Conservation (phyloP, 345 rosid genomes). For the Pistacia atlantica region DNA sequence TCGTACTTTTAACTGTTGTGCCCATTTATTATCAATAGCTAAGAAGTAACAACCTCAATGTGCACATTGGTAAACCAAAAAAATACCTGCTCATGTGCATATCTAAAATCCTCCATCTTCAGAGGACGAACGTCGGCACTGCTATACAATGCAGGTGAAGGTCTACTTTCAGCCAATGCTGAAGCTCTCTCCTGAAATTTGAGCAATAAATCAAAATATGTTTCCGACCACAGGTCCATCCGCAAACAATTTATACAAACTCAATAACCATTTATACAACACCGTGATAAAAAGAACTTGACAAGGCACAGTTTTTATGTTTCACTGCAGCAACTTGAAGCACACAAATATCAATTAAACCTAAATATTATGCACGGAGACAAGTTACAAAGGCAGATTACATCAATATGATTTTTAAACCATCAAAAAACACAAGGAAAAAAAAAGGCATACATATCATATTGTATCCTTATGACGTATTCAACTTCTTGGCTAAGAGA, state of each 20-base stretch:
- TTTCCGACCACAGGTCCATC: neutral
- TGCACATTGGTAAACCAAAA: neutral
- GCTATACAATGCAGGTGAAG: constrained; percentile 67
- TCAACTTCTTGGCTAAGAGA: no score
- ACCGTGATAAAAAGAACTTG: no score
- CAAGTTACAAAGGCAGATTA: no score
- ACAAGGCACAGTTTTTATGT: no score
- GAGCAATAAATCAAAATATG: neutral
- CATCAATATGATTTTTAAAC: no score
- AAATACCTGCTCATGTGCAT: constrained; percentile 92
- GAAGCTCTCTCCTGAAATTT: constrained; percentile 62
- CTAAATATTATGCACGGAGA: no score
- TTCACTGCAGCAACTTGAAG: no score
- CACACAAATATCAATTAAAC: no score
- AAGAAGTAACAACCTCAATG: no score
- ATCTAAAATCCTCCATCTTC: constrained; percentile 80
- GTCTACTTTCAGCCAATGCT: constrained; percentile 69
- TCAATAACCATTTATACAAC: neutral
- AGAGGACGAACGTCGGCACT: constrained; percentile 76
- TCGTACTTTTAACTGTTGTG: neutral
- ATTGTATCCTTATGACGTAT: no score
- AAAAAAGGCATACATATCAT: no score
- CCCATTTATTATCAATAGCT: neutral
- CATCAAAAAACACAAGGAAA: no score
- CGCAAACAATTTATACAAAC: neutral